Percentiles rank a stretch among this genome's conserved stretches.
Evolutionary conservation across 495 filamentous ascomycete genomes (phyloP).

Genomic region (Penicillium antarcticum): DNA sequence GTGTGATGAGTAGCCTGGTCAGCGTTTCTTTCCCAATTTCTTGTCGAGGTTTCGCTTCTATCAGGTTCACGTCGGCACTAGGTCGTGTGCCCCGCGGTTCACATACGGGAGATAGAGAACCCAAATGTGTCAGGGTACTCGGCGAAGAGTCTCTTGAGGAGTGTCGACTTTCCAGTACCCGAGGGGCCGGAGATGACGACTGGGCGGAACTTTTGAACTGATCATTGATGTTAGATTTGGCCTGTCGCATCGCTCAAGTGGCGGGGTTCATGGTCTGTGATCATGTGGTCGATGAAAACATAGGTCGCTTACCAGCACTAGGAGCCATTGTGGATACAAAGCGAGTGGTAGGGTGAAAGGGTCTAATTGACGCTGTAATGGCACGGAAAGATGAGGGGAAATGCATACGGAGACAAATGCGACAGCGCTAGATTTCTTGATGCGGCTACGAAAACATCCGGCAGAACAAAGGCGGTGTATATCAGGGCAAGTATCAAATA

Average conservation of each 20-base stretch:
- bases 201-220: slow-evolving; percentile 51
- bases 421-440: not conserved
- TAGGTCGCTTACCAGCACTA: slow-evolving; percentile 22
- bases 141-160: slow-evolving; percentile 69
- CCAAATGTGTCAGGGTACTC: slow-evolving; percentile 72
- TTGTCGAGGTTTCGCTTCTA: not conserved
- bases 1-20: not conserved
- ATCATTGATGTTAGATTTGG: not conserved
- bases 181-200: slow-evolving; percentile 85
- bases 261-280: no score
- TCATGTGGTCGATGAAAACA: not conserved
- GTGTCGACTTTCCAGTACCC: slow-evolving; percentile 85
- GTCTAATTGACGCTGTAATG: slow-evolving; percentile 1
- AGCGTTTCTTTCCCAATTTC: not conserved
- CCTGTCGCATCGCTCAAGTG: no score
- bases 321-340: slow-evolving; percentile 25
- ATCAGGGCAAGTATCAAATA: not conserved
- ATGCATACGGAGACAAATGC: slow-evolving; percentile 20
- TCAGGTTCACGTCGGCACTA: no score
- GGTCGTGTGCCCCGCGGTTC: not conserved
- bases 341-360: not conserved
- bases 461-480: not conserved
- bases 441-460: not conserved
- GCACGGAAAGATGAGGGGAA: slow-evolving; percentile 10
- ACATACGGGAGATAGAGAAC: slow-evolving; percentile 69